Base-by-base conservation (phyloP, 441 rosid genomes). In the Metrosideros polymorpha region DNA sequence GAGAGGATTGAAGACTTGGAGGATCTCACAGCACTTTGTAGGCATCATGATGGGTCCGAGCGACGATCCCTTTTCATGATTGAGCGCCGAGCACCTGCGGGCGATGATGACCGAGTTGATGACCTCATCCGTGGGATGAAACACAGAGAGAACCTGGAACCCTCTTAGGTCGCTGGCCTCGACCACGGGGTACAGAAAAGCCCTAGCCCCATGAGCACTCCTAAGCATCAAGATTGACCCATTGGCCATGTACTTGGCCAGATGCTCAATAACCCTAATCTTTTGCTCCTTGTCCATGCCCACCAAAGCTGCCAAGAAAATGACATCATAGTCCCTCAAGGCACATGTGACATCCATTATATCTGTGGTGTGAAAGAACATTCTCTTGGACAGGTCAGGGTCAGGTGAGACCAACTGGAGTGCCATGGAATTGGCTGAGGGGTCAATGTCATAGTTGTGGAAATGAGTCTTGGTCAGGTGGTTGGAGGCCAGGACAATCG, bases 191-290 rank as follows among this genome's bases (percentile, higher is more conserved):
- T 93, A 93, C 32, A 94, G 89, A 89, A 94, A 93, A 14, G 92
- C 95, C 87, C 95, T 88, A 0, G 94, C 94, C 0, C 95, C 96
- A 53, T 91, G 86, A 8, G 94, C 93, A 85, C 94, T 94, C 88
- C 94, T 91, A 59, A 92, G 86, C 76, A 93, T 66, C 88, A 92
- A 84, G 83, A 87, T 42, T 18, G 91, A 90, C 47, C 88, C 92
- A 9, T 87, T 88, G 84, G 89, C 87, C 93, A 90, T 91, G 82
- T 90, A 84, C 77, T 85, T 85, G 71, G 87, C 86, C 83, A 92
- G 49, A 53, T 92, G 93, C 32, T 82, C 88, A 19, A 92, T 85
- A 51, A 90, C 87, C 86, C 66, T 87, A 53, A 85, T 30, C 61
- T 89, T 92, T 83, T 89, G 87, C 66, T 86, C 91, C 85, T 86